Conservation (phyloP, 192 early-diverging fungal species). For the Umbelopsis vinacea region DNA sequence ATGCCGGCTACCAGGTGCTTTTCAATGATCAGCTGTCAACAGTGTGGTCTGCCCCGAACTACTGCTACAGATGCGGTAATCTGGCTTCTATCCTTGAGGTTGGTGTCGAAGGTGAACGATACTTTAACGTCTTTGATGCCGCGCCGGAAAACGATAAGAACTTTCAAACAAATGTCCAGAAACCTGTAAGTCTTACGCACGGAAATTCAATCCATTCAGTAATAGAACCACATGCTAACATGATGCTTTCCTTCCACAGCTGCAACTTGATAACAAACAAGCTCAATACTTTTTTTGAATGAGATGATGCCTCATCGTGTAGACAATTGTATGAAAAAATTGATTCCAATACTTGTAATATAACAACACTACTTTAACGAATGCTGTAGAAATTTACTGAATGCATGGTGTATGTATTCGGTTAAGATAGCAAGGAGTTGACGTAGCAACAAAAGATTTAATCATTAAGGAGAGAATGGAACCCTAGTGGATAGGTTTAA, state of each 20-base stretch:
- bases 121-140: conserved; percentile 90
- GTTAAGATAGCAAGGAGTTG: no score
- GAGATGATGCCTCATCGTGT: neutral
- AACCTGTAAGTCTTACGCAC: neutral
- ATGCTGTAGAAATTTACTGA: neutral
- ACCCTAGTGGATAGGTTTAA: no score
- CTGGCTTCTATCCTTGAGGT: conserved; percentile 84
- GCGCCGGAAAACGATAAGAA: conserved; percentile 78
- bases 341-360: neutral
- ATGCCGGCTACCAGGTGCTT: conserved; percentile 83
- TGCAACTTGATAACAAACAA: conserved; percentile 16
- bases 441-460: no score
- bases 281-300: conserved; percentile 8
- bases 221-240: neutral
- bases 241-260: neutral
- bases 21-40: conserved; percentile 86
- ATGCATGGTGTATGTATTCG: neutral
- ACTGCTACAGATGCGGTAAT: conserved; percentile 90
- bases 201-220: no score
- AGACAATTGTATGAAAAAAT: no score
- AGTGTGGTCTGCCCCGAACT: conserved; percentile 87
- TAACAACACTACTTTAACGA: neutral
- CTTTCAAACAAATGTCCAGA: conserved; percentile 1
- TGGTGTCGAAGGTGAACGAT: conserved; percentile 70
- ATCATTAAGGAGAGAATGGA: no score